Percentiles rank a stretch among this genome's conserved stretches.
phyloP scores from a whole-genome alignment of 495 filamentous ascomycete genomes.

The Friedmanniomyces simplex region DNA sequence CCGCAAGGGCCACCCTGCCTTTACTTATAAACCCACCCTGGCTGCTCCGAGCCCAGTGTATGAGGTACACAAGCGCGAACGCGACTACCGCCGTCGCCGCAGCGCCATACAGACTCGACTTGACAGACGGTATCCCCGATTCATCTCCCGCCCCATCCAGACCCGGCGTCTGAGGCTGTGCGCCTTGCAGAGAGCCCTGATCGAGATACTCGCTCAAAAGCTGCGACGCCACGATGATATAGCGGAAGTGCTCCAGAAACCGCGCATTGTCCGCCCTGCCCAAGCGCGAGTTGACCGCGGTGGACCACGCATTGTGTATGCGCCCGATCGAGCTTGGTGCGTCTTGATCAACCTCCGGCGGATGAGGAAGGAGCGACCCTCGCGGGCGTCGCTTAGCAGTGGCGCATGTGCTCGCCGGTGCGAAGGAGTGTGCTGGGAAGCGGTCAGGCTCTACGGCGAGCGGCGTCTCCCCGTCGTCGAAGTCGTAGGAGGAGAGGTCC shows the following conservation, averaged over 20 bases:
- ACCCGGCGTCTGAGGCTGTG: conserved; percentile 4
- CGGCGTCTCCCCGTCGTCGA: not conserved
- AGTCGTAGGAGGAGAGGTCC: not conserved
- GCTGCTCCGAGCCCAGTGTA: conserved; percentile 53
- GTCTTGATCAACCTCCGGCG: too few species aligned
- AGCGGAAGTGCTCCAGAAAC: conserved; percentile 92
- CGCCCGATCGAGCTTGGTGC: conserved; percentile 38
- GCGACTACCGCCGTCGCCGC: conserved; percentile 44
- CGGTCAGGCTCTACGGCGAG: not conserved
- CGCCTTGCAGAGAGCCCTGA: conserved; percentile 30
- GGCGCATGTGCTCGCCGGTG: not conserved
- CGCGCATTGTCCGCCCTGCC: conserved; percentile 70
- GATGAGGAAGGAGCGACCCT: not conserved
- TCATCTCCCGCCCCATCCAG: conserved; percentile 22
- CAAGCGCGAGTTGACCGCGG: conserved; percentile 65
- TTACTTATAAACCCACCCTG: conserved; percentile 39
- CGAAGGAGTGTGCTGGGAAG: not conserved
- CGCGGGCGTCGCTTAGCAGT: not conserved
- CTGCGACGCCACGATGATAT: conserved; percentile 90
- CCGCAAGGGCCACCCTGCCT: conserved; percentile 47
- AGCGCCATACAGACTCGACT: conserved; percentile 33
- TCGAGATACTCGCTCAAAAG: conserved; percentile 57
- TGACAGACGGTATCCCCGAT: conserved; percentile 28
- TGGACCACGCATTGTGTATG: conserved; percentile 50
- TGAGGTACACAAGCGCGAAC: conserved; percentile 60